phyloP scores from a whole-genome alignment of 2,329 filamentous ascomycete species.

The Colletotrichum coccodes region DNA sequence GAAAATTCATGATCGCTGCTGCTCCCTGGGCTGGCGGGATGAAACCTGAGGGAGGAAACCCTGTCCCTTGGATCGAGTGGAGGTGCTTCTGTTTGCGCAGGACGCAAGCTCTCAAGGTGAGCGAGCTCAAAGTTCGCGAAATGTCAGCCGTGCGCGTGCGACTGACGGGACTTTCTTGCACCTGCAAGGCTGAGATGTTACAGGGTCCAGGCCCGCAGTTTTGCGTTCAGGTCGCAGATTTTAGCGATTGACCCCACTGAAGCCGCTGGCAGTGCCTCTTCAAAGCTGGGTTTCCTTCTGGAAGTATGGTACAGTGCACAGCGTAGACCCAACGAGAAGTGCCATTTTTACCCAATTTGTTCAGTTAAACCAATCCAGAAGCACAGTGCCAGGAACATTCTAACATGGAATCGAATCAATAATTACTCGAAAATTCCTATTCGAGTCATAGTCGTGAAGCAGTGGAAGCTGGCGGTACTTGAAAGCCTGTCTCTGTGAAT shows the following conservation, averaged over 20 bases:
- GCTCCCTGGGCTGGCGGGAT: not conserved
- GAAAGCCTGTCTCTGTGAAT: no score
- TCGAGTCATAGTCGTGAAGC: no score
- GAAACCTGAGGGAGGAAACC: not conserved
- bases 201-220: not conserved
- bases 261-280: not conserved
- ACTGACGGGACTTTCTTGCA: constrained; percentile 1
- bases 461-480: no score
- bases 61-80: no score
- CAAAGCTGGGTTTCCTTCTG: not conserved
- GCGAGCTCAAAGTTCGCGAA: not conserved
- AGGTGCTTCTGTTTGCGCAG: not conserved
- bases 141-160: constrained; percentile 21
- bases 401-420: not conserved
- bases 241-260: constrained; percentile 21
- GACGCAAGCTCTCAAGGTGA: not conserved
- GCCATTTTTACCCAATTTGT: not conserved
- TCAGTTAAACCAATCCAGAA: not conserved
- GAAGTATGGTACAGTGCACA: not conserved
- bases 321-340: not conserved
- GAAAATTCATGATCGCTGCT: constrained; percentile 61
- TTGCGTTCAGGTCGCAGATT: not conserved
- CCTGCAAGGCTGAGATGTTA: constrained; percentile 46
- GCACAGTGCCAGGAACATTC: not conserved
- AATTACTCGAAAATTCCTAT: no score